A percentile compares a stretch with the other conserved stretches of the same genome.
phyloP scores from a whole-genome alignment of 805 yeast species.

The Starmerella stellata region DNA sequence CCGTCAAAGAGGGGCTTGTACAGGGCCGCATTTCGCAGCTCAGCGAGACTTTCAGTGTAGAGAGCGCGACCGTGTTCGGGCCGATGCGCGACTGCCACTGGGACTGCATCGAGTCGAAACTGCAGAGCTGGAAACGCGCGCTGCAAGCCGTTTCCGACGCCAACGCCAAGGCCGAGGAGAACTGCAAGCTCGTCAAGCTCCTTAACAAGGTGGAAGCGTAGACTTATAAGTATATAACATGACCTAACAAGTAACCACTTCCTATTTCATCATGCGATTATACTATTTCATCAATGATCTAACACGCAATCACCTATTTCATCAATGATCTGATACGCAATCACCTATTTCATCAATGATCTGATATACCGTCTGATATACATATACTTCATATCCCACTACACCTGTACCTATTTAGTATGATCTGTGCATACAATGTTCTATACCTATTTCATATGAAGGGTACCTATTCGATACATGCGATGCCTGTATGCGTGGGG shows the following conservation, averaged over 20 bases:
- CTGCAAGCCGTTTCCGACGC: conserved; percentile 13
- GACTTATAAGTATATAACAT: conserved; percentile 8
- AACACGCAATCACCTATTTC: too few relatives aligned
- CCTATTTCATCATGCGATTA: not conserved
- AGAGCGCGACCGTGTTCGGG: conserved; percentile 24
- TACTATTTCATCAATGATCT: too few relatives aligned
- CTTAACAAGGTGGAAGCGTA: conserved; percentile 12
- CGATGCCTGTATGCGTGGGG: too few relatives aligned
- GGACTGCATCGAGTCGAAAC: conserved; percentile 22
- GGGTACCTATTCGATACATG: too few relatives aligned
- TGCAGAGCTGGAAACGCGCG: conserved; percentile 24
- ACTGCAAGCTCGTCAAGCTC: conserved; percentile 10
- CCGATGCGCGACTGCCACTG: conserved; percentile 25
- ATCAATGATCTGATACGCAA: too few relatives aligned
- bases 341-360: too few relatives aligned
- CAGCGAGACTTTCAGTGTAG: conserved; percentile 23
- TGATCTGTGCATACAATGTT: too few relatives aligned
- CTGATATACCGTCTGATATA: too few relatives aligned
- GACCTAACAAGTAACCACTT: not conserved
- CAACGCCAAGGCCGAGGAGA: conserved; percentile 7
- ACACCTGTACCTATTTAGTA: too few relatives aligned
- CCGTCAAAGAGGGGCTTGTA: conserved; percentile 27
- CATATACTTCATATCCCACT: too few relatives aligned
- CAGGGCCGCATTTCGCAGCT: conserved; percentile 30
- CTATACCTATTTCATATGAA: too few relatives aligned